Evolutionary conservation across 768 basidiomycete species (phyloP).

Genomic region (Collybia sordida): DNA sequence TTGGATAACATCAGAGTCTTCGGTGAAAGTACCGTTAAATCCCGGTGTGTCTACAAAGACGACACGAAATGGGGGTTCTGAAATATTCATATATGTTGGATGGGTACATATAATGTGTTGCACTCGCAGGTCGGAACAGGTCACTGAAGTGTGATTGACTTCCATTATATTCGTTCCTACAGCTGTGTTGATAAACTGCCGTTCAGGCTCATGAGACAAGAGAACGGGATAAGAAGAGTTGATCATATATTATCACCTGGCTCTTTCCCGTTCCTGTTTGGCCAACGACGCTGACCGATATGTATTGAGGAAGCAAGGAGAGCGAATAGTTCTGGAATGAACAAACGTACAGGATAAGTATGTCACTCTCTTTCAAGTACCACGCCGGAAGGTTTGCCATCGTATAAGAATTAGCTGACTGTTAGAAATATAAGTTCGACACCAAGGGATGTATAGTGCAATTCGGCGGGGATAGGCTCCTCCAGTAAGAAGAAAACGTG

Average conservation of each 20-base stretch:
- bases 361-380: not conserved
- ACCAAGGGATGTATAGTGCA: not conserved
- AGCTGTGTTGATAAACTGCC: not conserved
- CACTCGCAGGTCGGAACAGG: not conserved
- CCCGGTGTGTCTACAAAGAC: not conserved
- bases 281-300: not conserved
- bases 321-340: not conserved
- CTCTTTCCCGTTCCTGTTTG: constrained; percentile 1
- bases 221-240: too few species aligned
- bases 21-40: not conserved
- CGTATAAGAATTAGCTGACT: too few species aligned
- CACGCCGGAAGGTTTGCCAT: too few species aligned
- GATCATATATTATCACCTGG: too few species aligned
- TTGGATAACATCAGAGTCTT: not conserved
- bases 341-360: not conserved
- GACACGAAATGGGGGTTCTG: not conserved
- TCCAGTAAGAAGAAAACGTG: too few species aligned
- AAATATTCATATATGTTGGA: not conserved
- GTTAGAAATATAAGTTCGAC: too few species aligned
- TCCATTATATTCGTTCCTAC: not conserved
- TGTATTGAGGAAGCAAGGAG: not conserved
- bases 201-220: too few species aligned
- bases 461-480: not conserved
- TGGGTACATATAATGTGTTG: not conserved
- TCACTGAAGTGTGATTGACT: not conserved